Base-by-base conservation (phyloP, 805 yeast species). In the Wickerhamomyces kurtzmanii region DNA sequence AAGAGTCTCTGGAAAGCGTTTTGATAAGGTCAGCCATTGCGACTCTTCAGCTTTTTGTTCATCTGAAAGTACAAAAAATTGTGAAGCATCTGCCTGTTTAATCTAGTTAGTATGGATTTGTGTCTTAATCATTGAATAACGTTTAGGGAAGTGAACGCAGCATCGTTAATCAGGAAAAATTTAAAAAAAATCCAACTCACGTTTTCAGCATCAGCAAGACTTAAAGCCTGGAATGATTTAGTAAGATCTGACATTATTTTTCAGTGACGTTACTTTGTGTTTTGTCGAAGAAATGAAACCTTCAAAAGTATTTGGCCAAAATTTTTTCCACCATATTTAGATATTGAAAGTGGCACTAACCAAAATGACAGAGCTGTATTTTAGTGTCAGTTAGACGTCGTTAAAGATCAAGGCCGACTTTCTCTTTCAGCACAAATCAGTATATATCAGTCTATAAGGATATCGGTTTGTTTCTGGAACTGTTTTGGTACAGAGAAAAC, bases 11-110 rank as follows among this genome's bases (percentile, higher is more conserved):
- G 79, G 75, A 38, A 82, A 56, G 42, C 78, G 65, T 32, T 61
- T 53, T n/a, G 87, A 65, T 29, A 86, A 63, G 5, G 94, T 75
- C 33, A 65, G 64, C 78, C 89, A 82, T 57, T 87, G 95, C 19
- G 86, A 68, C 38, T 70, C 65, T 40, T 77, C 63, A 14, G 94
- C 94, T 46, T 66, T 62, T 58, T 78, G 81, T 53, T 71, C 66
- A 15, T 45, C 44, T 22, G 55, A 37, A 23, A 59, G 42, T 21
- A 40, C 36, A 17, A 32, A 18, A 20, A 48, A 53, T 20, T 40
- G 26, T 6, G 49, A 31, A 3, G 49, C 34, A 23, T 51, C 44
- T 23, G 41, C 43, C 31, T 36, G 5, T 15, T 13, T 15, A 24
- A 12, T 7, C 4, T 12, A 2, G 15, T 5, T 15, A 23, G 12